Conservation (phyloP, 2,329 filamentous ascomycete species). For the Calonectria fujianensis region DNA sequence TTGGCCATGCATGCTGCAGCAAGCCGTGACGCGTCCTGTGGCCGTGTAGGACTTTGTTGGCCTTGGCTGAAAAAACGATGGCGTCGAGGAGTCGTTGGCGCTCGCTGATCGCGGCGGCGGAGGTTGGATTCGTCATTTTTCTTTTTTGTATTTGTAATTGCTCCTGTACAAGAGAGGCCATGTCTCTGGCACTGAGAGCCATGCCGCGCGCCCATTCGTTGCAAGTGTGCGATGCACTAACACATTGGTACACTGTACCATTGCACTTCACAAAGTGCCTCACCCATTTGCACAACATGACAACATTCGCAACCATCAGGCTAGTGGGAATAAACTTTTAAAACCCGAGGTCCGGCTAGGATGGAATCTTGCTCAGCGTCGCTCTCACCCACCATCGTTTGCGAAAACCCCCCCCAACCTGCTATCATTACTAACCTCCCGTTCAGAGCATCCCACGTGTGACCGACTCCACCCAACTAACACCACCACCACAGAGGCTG, state of each 20-base stretch:
- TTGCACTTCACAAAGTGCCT: background rate
- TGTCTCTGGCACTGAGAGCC: background rate
- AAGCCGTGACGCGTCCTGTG: conserved; percentile 5
- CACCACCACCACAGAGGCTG: conserved; percentile 12
- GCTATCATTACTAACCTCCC: conserved; percentile 31
- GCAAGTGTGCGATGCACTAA: background rate
- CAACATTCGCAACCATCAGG: background rate
- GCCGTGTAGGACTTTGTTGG: conserved; percentile 5
- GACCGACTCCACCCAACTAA: conserved; percentile 3
- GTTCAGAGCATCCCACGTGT: conserved; percentile 34
- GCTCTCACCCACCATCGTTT: conserved; percentile 27
- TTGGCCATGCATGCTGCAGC: background rate
- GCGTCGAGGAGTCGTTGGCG: background rate
- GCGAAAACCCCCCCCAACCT: conserved; percentile 11
- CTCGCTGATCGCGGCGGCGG: background rate
- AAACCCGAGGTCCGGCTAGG: conserved; percentile 6
- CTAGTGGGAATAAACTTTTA: conserved; percentile 14
- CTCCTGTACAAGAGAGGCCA: background rate
- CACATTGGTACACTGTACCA: background rate
- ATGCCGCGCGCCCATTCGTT: background rate
- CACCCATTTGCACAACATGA: background rate
- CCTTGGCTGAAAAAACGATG: background rate
- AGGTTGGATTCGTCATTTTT: background rate
- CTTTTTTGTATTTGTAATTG: background rate
- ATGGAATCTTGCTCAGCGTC: conserved; percentile 5